phyloP scores from a whole-genome alignment of 2,329 filamentous ascomycete species.

The Ophiobolus disseminans region DNA sequence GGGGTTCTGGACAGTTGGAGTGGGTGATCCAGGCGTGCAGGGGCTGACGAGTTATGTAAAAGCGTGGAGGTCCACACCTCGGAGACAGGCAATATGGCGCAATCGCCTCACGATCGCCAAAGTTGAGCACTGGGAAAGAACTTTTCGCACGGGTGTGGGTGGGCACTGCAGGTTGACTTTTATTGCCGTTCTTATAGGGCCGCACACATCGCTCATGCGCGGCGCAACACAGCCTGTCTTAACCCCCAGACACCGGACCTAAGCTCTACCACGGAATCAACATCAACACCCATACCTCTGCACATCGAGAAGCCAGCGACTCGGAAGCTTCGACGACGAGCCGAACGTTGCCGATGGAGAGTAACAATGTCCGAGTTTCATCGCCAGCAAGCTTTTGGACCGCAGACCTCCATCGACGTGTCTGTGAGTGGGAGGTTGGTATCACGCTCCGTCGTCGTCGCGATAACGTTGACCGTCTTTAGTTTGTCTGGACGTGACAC shows the following conservation, averaged over 20 bases:
- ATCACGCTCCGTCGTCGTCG: background rate
- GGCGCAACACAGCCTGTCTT: conserved; percentile 24
- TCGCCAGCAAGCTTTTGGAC: conserved; percentile 43
- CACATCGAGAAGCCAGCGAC: conserved; percentile 15
- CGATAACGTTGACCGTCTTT: background rate
- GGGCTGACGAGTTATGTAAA: conserved; percentile 24
- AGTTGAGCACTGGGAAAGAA: conserved; percentile 16
- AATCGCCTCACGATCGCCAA: conserved; percentile 27
- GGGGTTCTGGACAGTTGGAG: background rate
- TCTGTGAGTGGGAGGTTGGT: conserved; percentile 47
- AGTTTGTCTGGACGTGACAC: conserved; percentile 50
- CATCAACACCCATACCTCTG: conserved; percentile 17
- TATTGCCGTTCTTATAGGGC: conserved; percentile 38
- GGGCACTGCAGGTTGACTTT: conserved; percentile 22
- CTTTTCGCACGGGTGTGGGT: conserved; percentile 29
- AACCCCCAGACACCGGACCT: conserved; percentile 21
- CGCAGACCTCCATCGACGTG: conserved; percentile 46
- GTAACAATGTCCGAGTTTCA: conserved; percentile 42
- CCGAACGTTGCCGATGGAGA: conserved; percentile 45
- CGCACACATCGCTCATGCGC: conserved; percentile 32
- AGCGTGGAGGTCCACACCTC: conserved; percentile 26
- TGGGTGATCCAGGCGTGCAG: conserved; percentile 4
- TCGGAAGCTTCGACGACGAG: conserved; percentile 14
- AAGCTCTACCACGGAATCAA: conserved; percentile 24
- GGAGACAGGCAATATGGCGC: conserved; percentile 27